Percentiles rank a stretch among this genome's conserved stretches.
phyloP scores from a whole-genome alignment of 1,139 yeast genomes.

The Debaryomyces psychrophilus region DNA sequence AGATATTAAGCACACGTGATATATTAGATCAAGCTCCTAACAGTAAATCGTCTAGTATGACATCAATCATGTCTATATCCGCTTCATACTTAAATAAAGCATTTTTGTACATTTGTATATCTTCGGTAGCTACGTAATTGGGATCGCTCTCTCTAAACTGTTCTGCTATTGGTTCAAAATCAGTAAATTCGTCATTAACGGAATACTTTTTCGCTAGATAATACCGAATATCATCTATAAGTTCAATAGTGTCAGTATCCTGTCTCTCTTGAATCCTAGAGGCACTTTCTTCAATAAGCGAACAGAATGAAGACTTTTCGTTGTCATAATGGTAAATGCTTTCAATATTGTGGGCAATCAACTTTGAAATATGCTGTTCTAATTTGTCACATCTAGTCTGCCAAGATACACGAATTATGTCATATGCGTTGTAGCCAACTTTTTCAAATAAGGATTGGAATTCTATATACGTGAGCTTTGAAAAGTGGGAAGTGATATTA shows the following conservation, averaged over 20 bases:
- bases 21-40: slow-evolving; percentile 44
- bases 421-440: slow-evolving; percentile 50
- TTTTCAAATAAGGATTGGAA: slow-evolving; percentile 21
- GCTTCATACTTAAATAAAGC: slow-evolving; percentile 25
- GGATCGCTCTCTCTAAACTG: slow-evolving; percentile 18
- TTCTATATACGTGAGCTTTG: slow-evolving; percentile 24
- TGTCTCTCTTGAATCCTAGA: slow-evolving; percentile 60
- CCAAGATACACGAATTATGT: slow-evolving; percentile 69
- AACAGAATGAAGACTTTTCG: slow-evolving; percentile 24
- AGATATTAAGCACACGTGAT: slow-evolving; percentile 14
- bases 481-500: slow-evolving; percentile 48
- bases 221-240: slow-evolving; percentile 75
- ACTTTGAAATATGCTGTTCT: slow-evolving; percentile 63
- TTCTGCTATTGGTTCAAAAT: slow-evolving; percentile 32
- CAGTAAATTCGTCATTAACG: slow-evolving; percentile 33
- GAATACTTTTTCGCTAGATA: slow-evolving; percentile 56
- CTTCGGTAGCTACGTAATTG: slow-evolving; percentile 20
- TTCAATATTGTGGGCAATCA: slow-evolving; percentile 55
- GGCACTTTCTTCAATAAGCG: slow-evolving; percentile 51
- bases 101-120: slow-evolving; percentile 36
- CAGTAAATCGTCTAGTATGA: slow-evolving; percentile 41
- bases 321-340: slow-evolving; percentile 36
- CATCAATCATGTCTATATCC: slow-evolving; percentile 48
- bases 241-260: slow-evolving; percentile 77
- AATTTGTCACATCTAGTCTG: slow-evolving; percentile 63